Evolutionary conservation across 2,329 filamentous ascomycete species (phyloP), one percentile per base, ranked within the genome.

Genomic region (Hypomyces perniciosus): DNA sequence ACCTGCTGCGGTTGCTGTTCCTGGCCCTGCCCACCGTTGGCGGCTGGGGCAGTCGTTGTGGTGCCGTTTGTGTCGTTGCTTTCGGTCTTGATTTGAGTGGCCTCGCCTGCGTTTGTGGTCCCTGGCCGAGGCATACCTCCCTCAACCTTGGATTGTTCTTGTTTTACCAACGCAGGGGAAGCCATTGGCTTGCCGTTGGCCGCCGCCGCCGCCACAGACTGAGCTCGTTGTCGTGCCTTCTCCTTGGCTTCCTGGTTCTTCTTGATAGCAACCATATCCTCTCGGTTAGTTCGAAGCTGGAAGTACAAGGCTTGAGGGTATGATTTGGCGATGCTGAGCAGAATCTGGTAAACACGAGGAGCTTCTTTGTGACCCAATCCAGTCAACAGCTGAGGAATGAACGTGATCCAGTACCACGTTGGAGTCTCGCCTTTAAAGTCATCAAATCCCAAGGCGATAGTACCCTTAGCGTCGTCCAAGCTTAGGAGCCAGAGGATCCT

Each of bases 381-480:
- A 40, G 90, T 92, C 31, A 99, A 81, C 39, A 99, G 79, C 68
- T 99, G 93, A 13, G 93, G 93, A 56, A 99, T 97, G 67, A 95
- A 99, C 0, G 92, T 97, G 59, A 97, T 96, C 93, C 93, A 99
- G 72, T 97, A 99, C 93, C 93, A 99, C 9, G 95, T 90, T 1
- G 91, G 90, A 2, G 90, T 95, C 60, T 99, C 95, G 46, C 93
- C 93, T 74, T 97, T 96, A 73, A 93, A 99, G 59, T 92, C 89
- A 57, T 96, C 90, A 59, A 96, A 99, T 9, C 92, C 90, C 60
- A 83, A 78, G 1, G 89, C 86, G 54, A 99, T 85, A 35, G 81
- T 85, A 9, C 89, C 89, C 64, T 90, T 89, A 0, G 88, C 78
- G 62, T 96, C 90, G 63, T 99, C 93, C 58, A 99, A 76, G 68